Percentiles rank a stretch among this genome's conserved stretches.
Conservation (phyloP, 1,284 basidiomycete species). For the Ganoderma resinaceum region DNA sequence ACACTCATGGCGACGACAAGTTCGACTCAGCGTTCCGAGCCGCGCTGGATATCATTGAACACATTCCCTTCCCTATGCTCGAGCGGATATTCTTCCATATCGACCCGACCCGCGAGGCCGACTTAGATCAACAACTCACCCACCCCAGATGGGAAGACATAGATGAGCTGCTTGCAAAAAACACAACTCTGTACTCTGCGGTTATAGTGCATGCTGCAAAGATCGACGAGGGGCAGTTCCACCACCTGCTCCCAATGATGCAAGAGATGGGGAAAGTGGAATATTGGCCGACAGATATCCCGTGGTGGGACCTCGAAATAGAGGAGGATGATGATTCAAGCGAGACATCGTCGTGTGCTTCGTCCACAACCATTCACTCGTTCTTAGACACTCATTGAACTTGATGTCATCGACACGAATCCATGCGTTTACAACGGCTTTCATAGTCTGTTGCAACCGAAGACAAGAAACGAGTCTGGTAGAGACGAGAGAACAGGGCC, state of each 20-base stretch:
- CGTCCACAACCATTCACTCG: neutral
- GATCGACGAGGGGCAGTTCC: neutral
- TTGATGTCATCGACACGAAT: neutral
- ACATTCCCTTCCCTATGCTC: neutral
- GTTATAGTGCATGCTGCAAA: neutral
- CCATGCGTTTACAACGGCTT: slow-evolving; percentile 20
- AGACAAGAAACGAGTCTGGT: slow-evolving; percentile 7
- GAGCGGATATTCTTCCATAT: neutral
- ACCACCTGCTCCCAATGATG: neutral
- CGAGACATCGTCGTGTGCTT: neutral
- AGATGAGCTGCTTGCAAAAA: neutral
- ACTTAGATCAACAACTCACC: neutral
- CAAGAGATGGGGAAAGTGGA: neutral
- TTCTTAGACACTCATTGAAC: neutral
- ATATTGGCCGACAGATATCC: neutral
- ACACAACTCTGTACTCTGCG: neutral
- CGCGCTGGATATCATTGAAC: neutral
- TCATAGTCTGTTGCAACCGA: slow-evolving; percentile 19
- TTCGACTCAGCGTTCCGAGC: neutral
- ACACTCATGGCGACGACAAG: neutral
- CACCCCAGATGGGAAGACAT: neutral
- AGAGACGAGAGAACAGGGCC: neutral
- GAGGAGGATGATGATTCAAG: neutral
- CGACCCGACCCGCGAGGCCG: neutral
- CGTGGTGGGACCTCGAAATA: neutral